Conservation (phyloP, 805 yeast genomes). For the Sugiyamaella marilandica region DNA sequence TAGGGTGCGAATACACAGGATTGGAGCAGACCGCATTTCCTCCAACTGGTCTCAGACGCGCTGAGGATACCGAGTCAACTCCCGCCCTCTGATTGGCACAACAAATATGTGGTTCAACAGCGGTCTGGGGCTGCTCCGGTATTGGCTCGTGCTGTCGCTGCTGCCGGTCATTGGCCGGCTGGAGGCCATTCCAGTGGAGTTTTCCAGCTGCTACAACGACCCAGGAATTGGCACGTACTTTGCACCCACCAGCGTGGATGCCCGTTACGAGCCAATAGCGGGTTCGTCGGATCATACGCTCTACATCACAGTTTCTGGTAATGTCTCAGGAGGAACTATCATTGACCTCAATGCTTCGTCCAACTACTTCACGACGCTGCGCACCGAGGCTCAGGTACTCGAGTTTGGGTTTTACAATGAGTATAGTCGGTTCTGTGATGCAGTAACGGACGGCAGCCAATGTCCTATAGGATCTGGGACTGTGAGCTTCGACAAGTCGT, state of each 20-base stretch:
- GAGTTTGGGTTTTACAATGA: slow-evolving; percentile 19
- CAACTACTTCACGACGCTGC: slow-evolving; percentile 27
- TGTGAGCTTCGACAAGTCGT: slow-evolving; percentile 18
- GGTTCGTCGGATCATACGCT: slow-evolving; percentile 9
- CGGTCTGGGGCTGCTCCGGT: no score
- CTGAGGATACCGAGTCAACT: no score
- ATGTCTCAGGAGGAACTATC: slow-evolving; percentile 13
- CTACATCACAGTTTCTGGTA: slow-evolving; percentile 14
- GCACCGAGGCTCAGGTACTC: slow-evolving; percentile 21
- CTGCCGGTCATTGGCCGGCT: neutral
- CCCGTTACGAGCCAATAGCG: neutral
- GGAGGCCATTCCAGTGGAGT: neutral
- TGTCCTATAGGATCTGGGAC: slow-evolving; percentile 28
- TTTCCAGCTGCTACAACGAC: slow-evolving; percentile 4
- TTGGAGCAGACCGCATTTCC: neutral
- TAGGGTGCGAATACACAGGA: no score
- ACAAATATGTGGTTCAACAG: no score
- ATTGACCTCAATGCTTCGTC: slow-evolving; percentile 20
- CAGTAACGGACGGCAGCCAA: slow-evolving; percentile 6
- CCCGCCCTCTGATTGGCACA: no score
- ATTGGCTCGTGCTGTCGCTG: no score
- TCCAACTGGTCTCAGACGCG: neutral
- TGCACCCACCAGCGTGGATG: slow-evolving; percentile 7
- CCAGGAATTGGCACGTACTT: slow-evolving; percentile 6
- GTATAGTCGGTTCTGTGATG: slow-evolving; percentile 27